Conservation (phyloP, 495 filamentous ascomycete species). For the Aspergillus hancockii region DNA sequence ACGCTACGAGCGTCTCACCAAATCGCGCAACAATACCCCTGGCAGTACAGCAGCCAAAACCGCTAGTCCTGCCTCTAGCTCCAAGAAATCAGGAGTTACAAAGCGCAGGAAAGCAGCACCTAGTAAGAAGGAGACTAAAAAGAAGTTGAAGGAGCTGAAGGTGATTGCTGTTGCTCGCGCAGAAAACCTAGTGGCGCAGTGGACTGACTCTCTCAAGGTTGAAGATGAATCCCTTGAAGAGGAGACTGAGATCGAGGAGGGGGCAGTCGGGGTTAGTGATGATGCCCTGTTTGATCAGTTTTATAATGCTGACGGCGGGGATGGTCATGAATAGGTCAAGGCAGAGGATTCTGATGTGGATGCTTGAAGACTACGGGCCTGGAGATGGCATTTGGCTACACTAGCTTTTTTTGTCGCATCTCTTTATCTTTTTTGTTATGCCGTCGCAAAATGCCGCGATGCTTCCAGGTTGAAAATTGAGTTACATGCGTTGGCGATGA, state of each 20-base stretch:
- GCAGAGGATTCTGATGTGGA: background rate
- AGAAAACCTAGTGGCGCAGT: background rate
- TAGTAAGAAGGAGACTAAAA: background rate
- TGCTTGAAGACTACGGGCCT: background rate
- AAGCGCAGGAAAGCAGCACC: background rate
- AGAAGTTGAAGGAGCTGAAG: slow-evolving; percentile 2
- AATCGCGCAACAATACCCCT: slow-evolving; percentile 38
- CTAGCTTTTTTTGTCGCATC: background rate
- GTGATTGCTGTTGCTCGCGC: background rate
- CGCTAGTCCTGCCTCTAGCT: background rate
- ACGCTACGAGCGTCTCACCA: slow-evolving; percentile 64
- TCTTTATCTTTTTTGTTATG: background rate
- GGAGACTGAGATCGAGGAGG: background rate
- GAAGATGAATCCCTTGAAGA: background rate
- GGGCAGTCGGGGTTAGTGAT: background rate
- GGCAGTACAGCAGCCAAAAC: background rate
- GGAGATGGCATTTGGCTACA: background rate
- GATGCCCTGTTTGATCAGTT: background rate
- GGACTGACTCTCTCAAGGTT: background rate
- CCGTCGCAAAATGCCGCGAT: background rate
- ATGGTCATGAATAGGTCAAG: background rate
- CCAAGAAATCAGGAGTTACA: background rate
- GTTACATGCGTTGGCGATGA: background rate
- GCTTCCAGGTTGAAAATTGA: background rate
- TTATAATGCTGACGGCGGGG: background rate